Base-by-base conservation (phyloP, 2,329 filamentous ascomycete species). In the Xenoacremonium recifei region DNA sequence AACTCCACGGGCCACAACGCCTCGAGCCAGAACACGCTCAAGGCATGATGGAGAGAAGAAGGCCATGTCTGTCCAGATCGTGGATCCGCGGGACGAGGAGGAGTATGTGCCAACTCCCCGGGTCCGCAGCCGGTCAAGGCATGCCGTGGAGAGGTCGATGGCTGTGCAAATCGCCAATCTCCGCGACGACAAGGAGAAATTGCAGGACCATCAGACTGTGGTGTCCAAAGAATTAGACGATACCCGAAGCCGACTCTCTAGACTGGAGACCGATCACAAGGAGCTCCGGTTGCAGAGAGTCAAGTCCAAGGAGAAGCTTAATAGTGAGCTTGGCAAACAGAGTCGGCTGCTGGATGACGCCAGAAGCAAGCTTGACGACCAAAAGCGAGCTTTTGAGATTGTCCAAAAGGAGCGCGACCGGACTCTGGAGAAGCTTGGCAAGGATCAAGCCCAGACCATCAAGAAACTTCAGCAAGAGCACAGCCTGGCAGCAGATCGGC, bases 241-340 rank as follows among this genome's bases (percentile, higher is more conserved):
- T 6, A 52, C 55, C 16, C 50, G 55, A 2, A 41, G 52, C 21
- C 46, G 49, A 21, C 46, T 58, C n/a, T 47, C 52, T 3, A 42
- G 34, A 25, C 40, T 55, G 21, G 53, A 58, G n/a, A 50, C 44
- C 13, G 55, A 58, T 40, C 57, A 57, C 19, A 54, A 58, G 12
- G 54, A 58, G 37, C 52, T 58, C 3, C 42, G 50, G 10, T 39
- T 53, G 5, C 55, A 55, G 39, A 47, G 54, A 4, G 55, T 54
- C 47, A 55, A 54, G 45, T 48, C 51, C 13, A 44, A 45, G 5
- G 55, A 58, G 11, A 52, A 45, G 20, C 50, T 58, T 11, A 47
- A 39, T 4, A 17, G 7, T 3, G 51, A 54, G 18, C 51, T 54
- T 7, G 49, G 54, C 3, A 49, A 54, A 18, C 51, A 52, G 20